phyloP scores from a whole-genome alignment of 805 yeast species.

The Nakazawaea laoshanensis region DNA sequence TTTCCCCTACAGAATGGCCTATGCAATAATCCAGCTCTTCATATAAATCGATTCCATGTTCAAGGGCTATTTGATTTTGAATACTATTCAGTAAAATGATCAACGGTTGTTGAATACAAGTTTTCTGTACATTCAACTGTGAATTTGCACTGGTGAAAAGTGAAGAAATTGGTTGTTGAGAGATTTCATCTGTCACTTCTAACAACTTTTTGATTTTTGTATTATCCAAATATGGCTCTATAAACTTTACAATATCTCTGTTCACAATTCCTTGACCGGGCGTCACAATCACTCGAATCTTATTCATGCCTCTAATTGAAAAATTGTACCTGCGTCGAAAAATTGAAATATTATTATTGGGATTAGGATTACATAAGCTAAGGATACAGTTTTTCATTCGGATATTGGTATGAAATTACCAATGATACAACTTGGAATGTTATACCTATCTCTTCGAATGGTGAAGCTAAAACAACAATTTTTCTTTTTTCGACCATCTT shows the following conservation, averaged over 20 bases:
- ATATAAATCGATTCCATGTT: conserved; percentile 16
- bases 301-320: background rate
- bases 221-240: conserved; percentile 6
- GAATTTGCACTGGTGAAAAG: conserved; percentile 10
- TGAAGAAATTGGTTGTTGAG: background rate
- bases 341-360: too few species aligned
- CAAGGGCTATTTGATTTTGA: conserved; percentile 13
- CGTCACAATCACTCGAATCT: conserved; percentile 6
- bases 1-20: conserved; percentile 29
- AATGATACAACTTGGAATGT: conserved; percentile 92
- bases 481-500: conserved; percentile 70
- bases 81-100: conserved; percentile 19
- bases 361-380: too few species aligned
- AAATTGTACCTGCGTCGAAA: too few species aligned
- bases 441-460: conserved; percentile 83
- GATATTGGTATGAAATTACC: conserved; percentile 88
- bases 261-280: conserved; percentile 10
- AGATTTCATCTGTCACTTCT: conserved; percentile 13
- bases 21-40: conserved; percentile 16
- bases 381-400: conserved; percentile 17
- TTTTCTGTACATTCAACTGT: conserved; percentile 13
- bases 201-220: conserved; percentile 12
- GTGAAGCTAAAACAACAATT: conserved; percentile 94
- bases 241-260: background rate
- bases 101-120: conserved; percentile 24